A percentile compares a stretch with the other conserved stretches of the same genome.
These are phyloP conservation scores for Chenopodium suecicum DNA, from an alignment of 148 eudicot genomes.

Conservation along the genomic window DNA sequence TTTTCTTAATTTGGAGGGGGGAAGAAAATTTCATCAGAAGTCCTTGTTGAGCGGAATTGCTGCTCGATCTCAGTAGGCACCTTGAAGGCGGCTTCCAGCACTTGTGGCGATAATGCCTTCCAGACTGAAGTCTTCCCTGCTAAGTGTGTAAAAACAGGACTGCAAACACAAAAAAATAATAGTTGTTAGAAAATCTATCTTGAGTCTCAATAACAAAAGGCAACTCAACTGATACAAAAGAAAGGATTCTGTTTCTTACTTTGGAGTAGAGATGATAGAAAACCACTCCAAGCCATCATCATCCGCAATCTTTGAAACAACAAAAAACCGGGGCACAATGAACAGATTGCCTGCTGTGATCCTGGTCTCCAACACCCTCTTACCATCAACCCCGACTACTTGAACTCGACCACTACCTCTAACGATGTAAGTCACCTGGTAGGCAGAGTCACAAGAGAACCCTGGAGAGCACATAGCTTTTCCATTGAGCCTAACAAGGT, in stretches of 20 bases:
- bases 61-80: conserved; percentile 60
- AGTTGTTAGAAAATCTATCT: not conserved
- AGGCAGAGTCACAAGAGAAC: conserved; percentile 85
- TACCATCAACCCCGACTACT: conserved; percentile 79
- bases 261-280: conserved; percentile 82
- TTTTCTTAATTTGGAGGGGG: conserved; percentile 57
- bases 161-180: conserved; percentile 22
- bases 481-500: conserved; percentile 67
- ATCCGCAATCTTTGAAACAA: conserved; percentile 77
- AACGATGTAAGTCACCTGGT: conserved; percentile 74
- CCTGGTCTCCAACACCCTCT: conserved; percentile 65
- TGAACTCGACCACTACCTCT: conserved; percentile 88
- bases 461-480: conserved; percentile 86
- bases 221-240: too few species aligned
- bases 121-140: conserved; percentile 77
- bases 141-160: conserved; percentile 79
- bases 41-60: conserved; percentile 60
- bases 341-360: conserved; percentile 67
- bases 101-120: conserved; percentile 81
- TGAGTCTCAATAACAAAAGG: too few species aligned
- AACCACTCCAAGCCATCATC: conserved; percentile 86
- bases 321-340: conserved; percentile 84
- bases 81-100: conserved; percentile 70
- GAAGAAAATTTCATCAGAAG: conserved; percentile 74
- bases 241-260: conserved; percentile 34